Conservation (phyloP, 192 early-diverging fungal genomes). For the Backusella australiensis region DNA sequence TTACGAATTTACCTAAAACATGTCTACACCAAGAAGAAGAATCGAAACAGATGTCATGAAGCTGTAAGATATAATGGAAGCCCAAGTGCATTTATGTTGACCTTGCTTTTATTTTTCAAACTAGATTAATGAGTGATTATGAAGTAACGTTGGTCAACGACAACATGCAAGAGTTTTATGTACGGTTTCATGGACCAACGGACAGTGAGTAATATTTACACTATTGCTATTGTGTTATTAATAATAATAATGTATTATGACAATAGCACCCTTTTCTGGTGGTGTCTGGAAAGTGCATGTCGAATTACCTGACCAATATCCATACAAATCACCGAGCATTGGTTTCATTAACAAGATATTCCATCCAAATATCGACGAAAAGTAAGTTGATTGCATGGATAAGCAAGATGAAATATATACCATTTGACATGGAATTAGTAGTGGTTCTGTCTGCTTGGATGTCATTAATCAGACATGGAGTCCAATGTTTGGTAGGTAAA, state of each 20-base stretch:
- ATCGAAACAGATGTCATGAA: slow-evolving; percentile 99
- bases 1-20: slow-evolving; percentile 23
- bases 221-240: not conserved
- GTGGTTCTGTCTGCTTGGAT: slow-evolving; percentile 98
- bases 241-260: not conserved
- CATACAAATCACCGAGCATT: slow-evolving; percentile 98
- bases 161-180: slow-evolving; percentile 99
- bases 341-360: slow-evolving; percentile 99
- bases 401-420: too few species aligned
- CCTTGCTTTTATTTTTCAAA: slow-evolving; percentile 4
- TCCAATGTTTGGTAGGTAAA: slow-evolving; percentile 90
- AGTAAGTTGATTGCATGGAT: slow-evolving; percentile 43
- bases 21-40: slow-evolving; percentile 89
- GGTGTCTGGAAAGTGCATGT: slow-evolving; percentile 99
- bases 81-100: not conserved
- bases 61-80: slow-evolving; percentile 57
- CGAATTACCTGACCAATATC: slow-evolving; percentile 98
- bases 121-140: slow-evolving; percentile 98
- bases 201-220: slow-evolving; percentile 69
- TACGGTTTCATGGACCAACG: slow-evolving; percentile 88
- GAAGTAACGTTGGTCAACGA: slow-evolving; percentile 98
- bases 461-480: slow-evolving; percentile 99
- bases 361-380: slow-evolving; percentile 99
- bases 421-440: slow-evolving; percentile 47
- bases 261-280: slow-evolving; percentile 85